A percentile compares a stretch with the other conserved stretches of the same genome.
Evolutionary conservation across 2,329 filamentous ascomycete genomes (phyloP).

Genomic region (Phaeophleospora eucalypticola): DNA sequence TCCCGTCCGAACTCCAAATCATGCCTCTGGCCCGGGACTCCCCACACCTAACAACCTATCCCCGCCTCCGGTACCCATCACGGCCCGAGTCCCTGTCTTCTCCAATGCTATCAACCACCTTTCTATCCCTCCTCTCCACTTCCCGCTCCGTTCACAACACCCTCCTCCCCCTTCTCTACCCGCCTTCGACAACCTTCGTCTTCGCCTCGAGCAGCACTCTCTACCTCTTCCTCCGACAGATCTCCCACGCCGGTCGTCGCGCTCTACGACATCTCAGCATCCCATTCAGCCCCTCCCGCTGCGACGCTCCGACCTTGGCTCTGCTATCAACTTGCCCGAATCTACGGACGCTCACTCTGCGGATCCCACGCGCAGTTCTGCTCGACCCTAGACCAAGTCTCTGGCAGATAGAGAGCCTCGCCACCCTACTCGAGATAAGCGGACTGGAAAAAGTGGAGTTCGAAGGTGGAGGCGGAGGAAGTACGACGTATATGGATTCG

Average conservation of each 20-base stretch:
- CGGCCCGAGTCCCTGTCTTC: no score
- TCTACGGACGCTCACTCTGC: constrained; percentile 23
- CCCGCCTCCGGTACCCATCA: constrained; percentile 13
- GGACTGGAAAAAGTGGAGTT: constrained; percentile 26
- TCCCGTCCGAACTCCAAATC: constrained; percentile 23
- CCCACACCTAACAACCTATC: constrained; percentile 25
- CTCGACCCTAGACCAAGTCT: constrained; percentile 13
- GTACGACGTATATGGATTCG: constrained; percentile 17
- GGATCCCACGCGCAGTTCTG: constrained; percentile 22
- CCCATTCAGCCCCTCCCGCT: constrained; percentile 22
- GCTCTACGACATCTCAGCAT: constrained; percentile 25
- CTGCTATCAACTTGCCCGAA: constrained; percentile 27
- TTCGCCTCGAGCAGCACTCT: constrained; percentile 44
- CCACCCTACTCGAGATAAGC: constrained; percentile 24
- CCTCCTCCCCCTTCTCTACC: constrained; percentile 45
- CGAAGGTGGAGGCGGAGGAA: constrained; percentile 11
- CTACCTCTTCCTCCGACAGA: constrained; percentile 38
- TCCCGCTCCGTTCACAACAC: constrained; percentile 42
- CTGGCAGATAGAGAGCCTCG: constrained; percentile 28
- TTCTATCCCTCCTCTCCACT: constrained; percentile 40
- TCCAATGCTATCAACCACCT: constrained; percentile 43
- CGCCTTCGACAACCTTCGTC: constrained; percentile 42
- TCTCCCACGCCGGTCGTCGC: constrained; percentile 26
- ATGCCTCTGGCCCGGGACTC: constrained; percentile 24
- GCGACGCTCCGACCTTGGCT: constrained; percentile 31